Evolutionary conservation across 768 basidiomycete genomes (phyloP).

Genomic region (Hydnum rufescens): DNA sequence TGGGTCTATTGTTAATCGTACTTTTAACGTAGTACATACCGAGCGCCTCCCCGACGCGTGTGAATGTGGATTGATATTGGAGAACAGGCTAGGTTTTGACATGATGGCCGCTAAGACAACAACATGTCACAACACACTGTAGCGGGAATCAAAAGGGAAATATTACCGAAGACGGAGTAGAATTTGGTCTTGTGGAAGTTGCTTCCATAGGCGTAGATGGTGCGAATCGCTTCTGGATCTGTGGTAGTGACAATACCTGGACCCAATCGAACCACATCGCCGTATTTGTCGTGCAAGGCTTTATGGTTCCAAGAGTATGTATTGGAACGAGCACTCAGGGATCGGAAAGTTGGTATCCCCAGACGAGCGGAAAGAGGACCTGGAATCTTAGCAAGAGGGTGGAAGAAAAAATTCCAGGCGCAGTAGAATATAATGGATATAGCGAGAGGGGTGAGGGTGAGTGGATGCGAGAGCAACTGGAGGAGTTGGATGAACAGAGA

Average conservation of each 20-base stretch:
- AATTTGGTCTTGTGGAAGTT: not conserved
- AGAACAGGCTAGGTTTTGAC: not conserved
- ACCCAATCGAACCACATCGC: not conserved
- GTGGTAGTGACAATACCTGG: not conserved
- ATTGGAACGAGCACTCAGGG: not conserved
- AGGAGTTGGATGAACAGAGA: too few species aligned
- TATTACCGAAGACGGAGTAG: not conserved
- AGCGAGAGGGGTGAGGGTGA: too few species aligned
- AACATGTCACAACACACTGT: not conserved
- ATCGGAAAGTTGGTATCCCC: not conserved
- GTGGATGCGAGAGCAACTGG: too few species aligned
- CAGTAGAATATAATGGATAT: too few species aligned
- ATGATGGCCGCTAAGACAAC: not conserved
- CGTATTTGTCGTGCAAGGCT: not conserved
- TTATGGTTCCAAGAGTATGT: not conserved
- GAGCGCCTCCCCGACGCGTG: not conserved
- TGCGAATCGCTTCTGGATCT: not conserved
- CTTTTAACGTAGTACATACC: not conserved
- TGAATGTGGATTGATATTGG: not conserved
- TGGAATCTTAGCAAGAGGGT: not conserved
- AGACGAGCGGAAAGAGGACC: slow-evolving; percentile 1
- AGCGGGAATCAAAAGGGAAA: not conserved
- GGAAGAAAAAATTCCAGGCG: not conserved
- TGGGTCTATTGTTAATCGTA: not conserved
- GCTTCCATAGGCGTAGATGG: not conserved